These are phyloP conservation scores for Brassica hybrid DNA, from an alignment of 441 rosid species.

Conservation along the genomic window DNA sequence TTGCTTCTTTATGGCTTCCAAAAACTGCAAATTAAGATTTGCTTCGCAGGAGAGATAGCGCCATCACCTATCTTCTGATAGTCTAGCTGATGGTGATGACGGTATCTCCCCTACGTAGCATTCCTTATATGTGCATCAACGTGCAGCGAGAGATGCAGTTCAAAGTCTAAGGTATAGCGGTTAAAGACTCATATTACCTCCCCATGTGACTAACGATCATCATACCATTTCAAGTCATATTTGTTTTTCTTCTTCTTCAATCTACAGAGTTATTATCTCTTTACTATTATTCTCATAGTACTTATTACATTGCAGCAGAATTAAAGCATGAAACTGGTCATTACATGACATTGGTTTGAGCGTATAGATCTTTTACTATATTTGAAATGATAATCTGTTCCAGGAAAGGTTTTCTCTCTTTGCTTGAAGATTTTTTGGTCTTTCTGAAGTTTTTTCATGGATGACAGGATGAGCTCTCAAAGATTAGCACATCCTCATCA, in stretches of 20 bases:
- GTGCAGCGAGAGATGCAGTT: background rate
- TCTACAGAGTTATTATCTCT: background rate
- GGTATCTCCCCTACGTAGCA: conserved; percentile 50
- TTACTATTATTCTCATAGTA: background rate
- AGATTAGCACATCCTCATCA: conserved; percentile 9
- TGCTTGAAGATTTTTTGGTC: conserved; percentile 4
- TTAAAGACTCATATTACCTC: background rate
- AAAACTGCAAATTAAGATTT: conserved; percentile 42
- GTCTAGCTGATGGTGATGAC: conserved; percentile 41
- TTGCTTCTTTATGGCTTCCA: conserved; percentile 25
- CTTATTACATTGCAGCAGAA: conserved; percentile 8
- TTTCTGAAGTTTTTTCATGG: background rate
- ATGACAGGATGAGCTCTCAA: background rate
- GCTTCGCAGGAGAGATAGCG: conserved; percentile 64
- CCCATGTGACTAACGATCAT: background rate
- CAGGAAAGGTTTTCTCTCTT: conserved; percentile 6
- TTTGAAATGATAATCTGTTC: background rate
- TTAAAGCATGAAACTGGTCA: background rate
- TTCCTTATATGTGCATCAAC: conserved; percentile 44
- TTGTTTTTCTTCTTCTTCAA: background rate
- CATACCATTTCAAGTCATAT: background rate
- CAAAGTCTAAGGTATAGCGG: background rate
- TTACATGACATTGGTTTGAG: conserved; percentile 4
- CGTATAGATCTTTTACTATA: background rate
- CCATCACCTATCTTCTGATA: conserved; percentile 40